Base-by-base conservation (phyloP, 2,329 filamentous ascomycete species). In the Hypocrella siamensis region DNA sequence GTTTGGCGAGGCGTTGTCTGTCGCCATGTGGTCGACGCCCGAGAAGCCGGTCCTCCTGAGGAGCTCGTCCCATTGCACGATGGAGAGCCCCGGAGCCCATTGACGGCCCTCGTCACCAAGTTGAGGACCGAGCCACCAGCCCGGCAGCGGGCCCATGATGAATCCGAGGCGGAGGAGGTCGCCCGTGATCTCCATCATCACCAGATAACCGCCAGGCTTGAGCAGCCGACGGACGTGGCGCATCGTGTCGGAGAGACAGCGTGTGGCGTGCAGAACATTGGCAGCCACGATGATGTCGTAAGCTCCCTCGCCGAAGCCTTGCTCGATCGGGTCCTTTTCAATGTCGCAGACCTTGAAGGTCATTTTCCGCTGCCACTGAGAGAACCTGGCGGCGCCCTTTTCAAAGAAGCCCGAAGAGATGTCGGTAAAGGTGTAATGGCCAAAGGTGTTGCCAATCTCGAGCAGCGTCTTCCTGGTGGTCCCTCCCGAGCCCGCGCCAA, bases 401-500 rank as follows among this genome's bases (percentile, higher is more conserved):
- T 26, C 25, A 14, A 26, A 26, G 25, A n/a, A 6, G 6, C 7
- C 25, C 7, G n/a, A 10, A 3, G 25, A n/a, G 9, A 14, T 4
- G n/a, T 26, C 25, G n/a, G 11, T 26, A 14, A 10, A 26, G 6
- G 25, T 26, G n/a, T 26, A 26, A 26, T 7, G n/a, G 9, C 11
- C n/a, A 14, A n/a, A 14, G 7, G 48, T 10, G 18, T 14, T 11
- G n/a, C 11, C n/a, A n/a, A 26, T 38, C 3, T 32, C 30, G 2
- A 41, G 32, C 2, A 65, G 38, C 6, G 64, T 41, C 2, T 26
- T 29, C 6, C 45, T 41, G 0, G 61, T 65, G 0, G 57, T 47
- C 8, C 49, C 51, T 3, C 59, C 61, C 3, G 56, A 60, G 2
- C 61, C 61, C 9, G 56, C 58, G n/a, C 59, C 59, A 8, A 58